phyloP scores from a whole-genome alignment of 305 asterid species.

The Plantago rigida region DNA sequence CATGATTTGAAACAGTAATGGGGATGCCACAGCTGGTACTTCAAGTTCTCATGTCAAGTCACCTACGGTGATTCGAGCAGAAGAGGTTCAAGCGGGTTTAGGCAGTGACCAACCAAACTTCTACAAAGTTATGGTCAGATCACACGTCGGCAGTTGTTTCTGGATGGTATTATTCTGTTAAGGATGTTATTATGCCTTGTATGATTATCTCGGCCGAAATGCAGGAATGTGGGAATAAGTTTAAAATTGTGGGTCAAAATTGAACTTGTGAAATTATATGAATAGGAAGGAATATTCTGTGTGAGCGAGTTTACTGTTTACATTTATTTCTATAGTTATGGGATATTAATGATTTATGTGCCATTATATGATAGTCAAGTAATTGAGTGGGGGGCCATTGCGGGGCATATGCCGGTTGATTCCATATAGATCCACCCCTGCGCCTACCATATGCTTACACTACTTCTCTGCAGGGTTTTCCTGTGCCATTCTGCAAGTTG shows the following conservation, averaged over 20 bases:
- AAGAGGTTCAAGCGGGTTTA: conserved; percentile 60
- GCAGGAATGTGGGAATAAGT: too few relatives aligned
- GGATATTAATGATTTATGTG: too few relatives aligned
- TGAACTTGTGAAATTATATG: too few relatives aligned
- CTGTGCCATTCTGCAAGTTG: conserved; percentile 77
- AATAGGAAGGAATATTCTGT: too few relatives aligned
- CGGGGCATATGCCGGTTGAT: too few relatives aligned
- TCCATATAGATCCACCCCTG: too few relatives aligned
- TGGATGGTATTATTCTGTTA: conserved; percentile 62
- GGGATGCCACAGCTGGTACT: conserved; percentile 33
- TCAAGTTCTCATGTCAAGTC: conserved; percentile 38
- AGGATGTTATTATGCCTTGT: conserved; percentile 16
- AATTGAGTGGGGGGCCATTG: too few relatives aligned
- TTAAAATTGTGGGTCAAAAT: too few relatives aligned
- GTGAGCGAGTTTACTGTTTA: too few relatives aligned
- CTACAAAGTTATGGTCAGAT: conserved; percentile 58
- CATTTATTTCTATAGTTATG: too few relatives aligned
- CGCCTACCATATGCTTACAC: neutral
- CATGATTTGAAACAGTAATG: neutral
- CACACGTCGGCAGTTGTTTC: conserved; percentile 88
- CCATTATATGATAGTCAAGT: too few relatives aligned
- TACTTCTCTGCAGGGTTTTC: conserved; percentile 58
- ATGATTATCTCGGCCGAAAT: neutral
- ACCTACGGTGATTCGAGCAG: conserved; percentile 73
- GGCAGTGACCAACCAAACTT: conserved; percentile 56